Evolutionary conservation across 2,329 filamentous ascomycete species (phyloP), one percentile per base, ranked within the genome.

Genomic region (Periconia macrospinosa): DNA sequence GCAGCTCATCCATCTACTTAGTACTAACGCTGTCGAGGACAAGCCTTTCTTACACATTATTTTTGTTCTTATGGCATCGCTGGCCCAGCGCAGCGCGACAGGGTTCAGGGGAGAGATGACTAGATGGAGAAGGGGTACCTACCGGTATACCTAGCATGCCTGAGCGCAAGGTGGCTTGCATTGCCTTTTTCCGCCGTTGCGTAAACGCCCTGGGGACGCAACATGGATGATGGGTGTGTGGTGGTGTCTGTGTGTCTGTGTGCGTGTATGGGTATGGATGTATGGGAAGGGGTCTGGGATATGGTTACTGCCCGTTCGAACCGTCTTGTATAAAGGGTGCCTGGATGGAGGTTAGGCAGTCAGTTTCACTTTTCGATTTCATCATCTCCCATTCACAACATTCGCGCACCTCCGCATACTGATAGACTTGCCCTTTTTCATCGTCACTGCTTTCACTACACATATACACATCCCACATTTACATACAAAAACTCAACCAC

Each of bases 241-340:
- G 17, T 10, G 20, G n/a, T 44, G 23, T 27, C 23, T 35, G 14
- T 49, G 13, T 45, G 50, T 13, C 6, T n/a, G 15, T n/a, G 33
- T 5, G 33, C 11, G 33, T 37, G 33, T 13, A 37, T 14, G 33
- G 33, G 11, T 37, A 27, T 13, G 33, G 11, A 10, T 37, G 33
- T 13, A 37, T 14, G 33, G 33, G 11, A 14, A 33, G 35, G 30
- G 42, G 37, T 6, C 33, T n/a, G 15, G 33, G 33, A 27, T 27
- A 27, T 8, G 23, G 23, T 27, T 27, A 27, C 23, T 3, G 8
- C 23, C 23, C 8, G 23, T 27, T 27, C 43, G 43, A 37, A 43
- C 50, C 50, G 48, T 50, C 55, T 53, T 56, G 49, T 69, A 69
- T 69, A 70, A 69, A 69, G 68, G 23, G 63, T 60, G 65, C 67